phyloP scores from a whole-genome alignment of 1,284 basidiomycete species.

The Cutaneotrichosporon dermatis region DNA sequence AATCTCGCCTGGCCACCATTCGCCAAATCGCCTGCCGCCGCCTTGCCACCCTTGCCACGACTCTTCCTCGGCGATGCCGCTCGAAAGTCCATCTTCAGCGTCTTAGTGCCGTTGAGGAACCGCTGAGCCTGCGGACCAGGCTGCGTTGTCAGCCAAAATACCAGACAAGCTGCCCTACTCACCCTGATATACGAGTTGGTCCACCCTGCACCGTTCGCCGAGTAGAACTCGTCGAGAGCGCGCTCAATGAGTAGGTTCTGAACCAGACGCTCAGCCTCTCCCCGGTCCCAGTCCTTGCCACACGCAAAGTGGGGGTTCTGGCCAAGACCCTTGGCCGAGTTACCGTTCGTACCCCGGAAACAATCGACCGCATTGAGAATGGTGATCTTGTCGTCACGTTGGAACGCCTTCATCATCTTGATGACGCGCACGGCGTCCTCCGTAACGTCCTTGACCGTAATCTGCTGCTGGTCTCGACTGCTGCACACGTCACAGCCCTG shows the following conservation, averaged over 20 bases:
- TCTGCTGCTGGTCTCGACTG: constrained; percentile 27
- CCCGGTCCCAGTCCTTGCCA: constrained; percentile 37
- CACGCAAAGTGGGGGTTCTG: constrained; percentile 38
- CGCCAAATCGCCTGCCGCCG: constrained; percentile 2
- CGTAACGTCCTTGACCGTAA: constrained; percentile 40
- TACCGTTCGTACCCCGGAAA: constrained; percentile 39
- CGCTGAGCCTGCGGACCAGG: constrained; percentile 26
- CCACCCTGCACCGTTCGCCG: constrained; percentile 40
- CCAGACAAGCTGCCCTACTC: constrained; percentile 14
- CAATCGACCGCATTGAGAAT: constrained; percentile 40
- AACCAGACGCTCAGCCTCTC: constrained; percentile 43
- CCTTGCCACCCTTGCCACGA: neutral
- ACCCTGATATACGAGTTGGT: constrained; percentile 45
- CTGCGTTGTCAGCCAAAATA: constrained; percentile 15
- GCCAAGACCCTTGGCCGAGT: constrained; percentile 30
- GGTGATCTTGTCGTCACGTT: constrained; percentile 33
- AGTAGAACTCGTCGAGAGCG: constrained; percentile 35
- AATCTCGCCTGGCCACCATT: constrained; percentile 13
- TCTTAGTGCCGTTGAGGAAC: constrained; percentile 28
- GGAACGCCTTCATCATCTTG: constrained; percentile 34
- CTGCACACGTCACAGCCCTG: constrained; percentile 48
- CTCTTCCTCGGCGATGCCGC: constrained; percentile 19
- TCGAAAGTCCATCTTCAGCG: constrained; percentile 35
- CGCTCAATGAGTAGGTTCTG: constrained; percentile 43
- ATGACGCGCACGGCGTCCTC: constrained; percentile 34